Evolutionary conservation across 441 rosid genomes (phyloP), one percentile per base, ranked within the genome.

Genomic region (Gossypium schwendimanii): DNA sequence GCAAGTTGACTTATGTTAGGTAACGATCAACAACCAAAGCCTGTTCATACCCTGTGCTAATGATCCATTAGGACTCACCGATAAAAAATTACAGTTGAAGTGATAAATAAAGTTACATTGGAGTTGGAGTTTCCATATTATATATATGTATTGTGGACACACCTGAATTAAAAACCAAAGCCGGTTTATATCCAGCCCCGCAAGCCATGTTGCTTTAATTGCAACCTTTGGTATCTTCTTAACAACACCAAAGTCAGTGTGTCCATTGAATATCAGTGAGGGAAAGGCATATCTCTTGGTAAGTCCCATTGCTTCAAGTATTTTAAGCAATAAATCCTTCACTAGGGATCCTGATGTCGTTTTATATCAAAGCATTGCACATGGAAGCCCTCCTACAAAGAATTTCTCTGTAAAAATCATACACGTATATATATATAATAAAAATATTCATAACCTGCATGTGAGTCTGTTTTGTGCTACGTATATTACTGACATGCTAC

Each of bases 391-490:
- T 60, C 21, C 71, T 64, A 64, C 10, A 2, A 33, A 58, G 5
- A 5, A 17, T 44, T 15, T 33, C 17, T 63, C n/a, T 15, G 24
- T 7, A 18, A 53, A 57, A 49, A 58, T 26, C 24, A 14, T 12
- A 8, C 9, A 52, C 4, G 4, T 0, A 57, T 21, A 21, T 21
- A 21, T 21, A 21, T 21, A 21, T 21, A 21, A 54, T 77, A 44
- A 26, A 79, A 11, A n/a, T 17, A 64, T 44, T 31, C 53, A 31
- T 0, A 28, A 28, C 1, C 17, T 1, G 78, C 81, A 79, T 82
- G 87, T 81, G 73, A 70, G 76, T 76, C 73, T 73, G 55, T 62
- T 60, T 82, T 78, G 64, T 45, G 86, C 31, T 28, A 28, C 31
- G 31, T 28, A 28, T 28, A 28, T 28, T 28, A 28, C 31, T 0